phyloP scores from a whole-genome alignment of 1,284 basidiomycete genomes.

The Tylopilus sp. region DNA sequence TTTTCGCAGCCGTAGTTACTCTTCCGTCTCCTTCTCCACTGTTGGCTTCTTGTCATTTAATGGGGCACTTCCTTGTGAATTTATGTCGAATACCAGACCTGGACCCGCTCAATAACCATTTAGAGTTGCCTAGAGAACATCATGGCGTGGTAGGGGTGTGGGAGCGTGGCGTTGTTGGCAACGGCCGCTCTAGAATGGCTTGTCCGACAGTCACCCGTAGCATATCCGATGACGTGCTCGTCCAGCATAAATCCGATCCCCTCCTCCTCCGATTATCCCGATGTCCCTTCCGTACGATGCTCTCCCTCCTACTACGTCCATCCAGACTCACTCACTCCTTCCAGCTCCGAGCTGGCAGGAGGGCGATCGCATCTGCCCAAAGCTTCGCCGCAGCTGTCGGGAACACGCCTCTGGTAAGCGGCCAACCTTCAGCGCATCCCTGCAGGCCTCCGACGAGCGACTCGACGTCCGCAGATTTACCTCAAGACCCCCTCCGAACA shows the following conservation, averaged over 20 bases:
- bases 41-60: conserved; percentile 32
- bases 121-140: conserved; percentile 7
- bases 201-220: not conserved
- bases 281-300: conserved; percentile 29
- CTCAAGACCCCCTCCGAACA: conserved; percentile 81
- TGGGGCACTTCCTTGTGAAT: conserved; percentile 31
- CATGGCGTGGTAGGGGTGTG: too few relatives aligned
- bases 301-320: conserved; percentile 36
- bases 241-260: conserved; percentile 1
- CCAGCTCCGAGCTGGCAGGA: conserved; percentile 17
- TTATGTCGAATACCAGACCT: conserved; percentile 14
- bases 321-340: conserved; percentile 17
- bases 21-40: conserved; percentile 4
- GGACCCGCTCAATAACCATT: conserved; percentile 18
- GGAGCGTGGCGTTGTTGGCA: too few relatives aligned
- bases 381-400: conserved; percentile 90
- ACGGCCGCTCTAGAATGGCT: too few relatives aligned
- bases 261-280: not conserved
- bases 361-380: conserved; percentile 59
- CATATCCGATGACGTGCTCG: conserved; percentile 26
- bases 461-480: conserved; percentile 56
- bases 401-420: conserved; percentile 85
- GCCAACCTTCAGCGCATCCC: not conserved
- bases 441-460: conserved; percentile 2
- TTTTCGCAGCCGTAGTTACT: conserved; percentile 18